phyloP scores from a whole-genome alignment of 2,329 filamentous ascomycete species.

The Clarireedia paspali region DNA sequence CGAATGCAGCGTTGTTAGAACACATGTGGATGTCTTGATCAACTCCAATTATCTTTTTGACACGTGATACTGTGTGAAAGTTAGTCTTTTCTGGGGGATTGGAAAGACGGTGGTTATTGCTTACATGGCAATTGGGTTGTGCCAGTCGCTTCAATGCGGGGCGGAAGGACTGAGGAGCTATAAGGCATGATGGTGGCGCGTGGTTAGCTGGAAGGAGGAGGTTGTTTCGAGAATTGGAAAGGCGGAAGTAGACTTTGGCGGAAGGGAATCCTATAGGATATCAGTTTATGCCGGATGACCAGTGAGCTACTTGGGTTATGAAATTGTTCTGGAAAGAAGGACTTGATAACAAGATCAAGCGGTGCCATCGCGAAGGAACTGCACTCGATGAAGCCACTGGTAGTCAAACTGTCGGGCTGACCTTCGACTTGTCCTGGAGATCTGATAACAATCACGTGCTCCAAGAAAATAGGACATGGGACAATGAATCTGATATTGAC shows the following conservation, averaged over 20 bases:
- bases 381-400: too few species aligned
- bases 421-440: too few species aligned
- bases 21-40: slow-evolving; percentile 81
- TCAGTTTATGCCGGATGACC: not conserved
- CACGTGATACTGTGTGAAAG: slow-evolving; percentile 63
- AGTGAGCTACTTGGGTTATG: not conserved
- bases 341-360: too few species aligned
- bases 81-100: slow-evolving; percentile 8
- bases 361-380: too few species aligned
- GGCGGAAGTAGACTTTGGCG: not conserved
- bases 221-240: not conserved
- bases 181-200: slow-evolving; percentile 61
- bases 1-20: slow-evolving; percentile 89
- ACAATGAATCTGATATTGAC: too few species aligned
- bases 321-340: not conserved
- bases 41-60: slow-evolving; percentile 89
- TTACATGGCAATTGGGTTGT: slow-evolving; percentile 77
- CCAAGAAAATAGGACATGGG: too few species aligned
- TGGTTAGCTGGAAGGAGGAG: not conserved
- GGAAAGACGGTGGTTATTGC: slow-evolving; percentile 29
- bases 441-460: too few species aligned
- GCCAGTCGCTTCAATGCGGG: slow-evolving; percentile 74
- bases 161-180: slow-evolving; percentile 78
- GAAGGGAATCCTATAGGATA: not conserved
- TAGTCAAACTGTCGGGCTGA: too few species aligned